phyloP scores from a whole-genome alignment of 148 eudicot species.

The Rhododendron kiyosumense region DNA sequence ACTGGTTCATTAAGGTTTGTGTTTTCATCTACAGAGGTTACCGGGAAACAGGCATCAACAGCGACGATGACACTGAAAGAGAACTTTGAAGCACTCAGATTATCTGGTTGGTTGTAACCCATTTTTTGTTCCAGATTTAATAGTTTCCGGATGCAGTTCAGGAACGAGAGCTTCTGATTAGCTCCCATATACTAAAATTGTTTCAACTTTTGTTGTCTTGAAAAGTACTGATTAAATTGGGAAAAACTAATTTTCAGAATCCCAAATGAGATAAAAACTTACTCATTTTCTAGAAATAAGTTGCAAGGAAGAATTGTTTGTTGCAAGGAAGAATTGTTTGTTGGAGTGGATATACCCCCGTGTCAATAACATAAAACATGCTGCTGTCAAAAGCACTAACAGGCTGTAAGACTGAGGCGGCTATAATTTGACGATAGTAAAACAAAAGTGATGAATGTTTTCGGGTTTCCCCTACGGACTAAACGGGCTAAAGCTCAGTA shows the following conservation, averaged over 20 bases:
- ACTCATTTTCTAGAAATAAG: not conserved
- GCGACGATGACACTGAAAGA: not conserved
- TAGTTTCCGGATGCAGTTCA: not conserved
- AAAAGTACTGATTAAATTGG: not conserved
- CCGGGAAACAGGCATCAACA: not conserved
- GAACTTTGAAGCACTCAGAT: not conserved
- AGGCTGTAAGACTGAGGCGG: not conserved
- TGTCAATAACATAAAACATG: not conserved
- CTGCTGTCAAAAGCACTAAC: not conserved
- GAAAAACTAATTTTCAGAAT: not conserved
- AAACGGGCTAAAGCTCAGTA: no score
- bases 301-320: not conserved
- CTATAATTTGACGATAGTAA: not conserved
- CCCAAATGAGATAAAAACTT: not conserved
- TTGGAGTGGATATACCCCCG: not conserved
- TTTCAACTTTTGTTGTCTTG: not conserved
- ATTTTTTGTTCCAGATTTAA: not conserved
- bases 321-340: not conserved
- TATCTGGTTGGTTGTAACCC: not conserved
- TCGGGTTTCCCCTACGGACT: not conserved
- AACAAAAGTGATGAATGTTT: not conserved
- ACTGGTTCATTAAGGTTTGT: not conserved
- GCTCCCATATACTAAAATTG: not conserved
- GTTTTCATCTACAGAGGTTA: not conserved
- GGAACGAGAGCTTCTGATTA: not conserved